phyloP scores from a whole-genome alignment of 2,329 filamentous ascomycete species.

The Aureobasidium vineae region DNA sequence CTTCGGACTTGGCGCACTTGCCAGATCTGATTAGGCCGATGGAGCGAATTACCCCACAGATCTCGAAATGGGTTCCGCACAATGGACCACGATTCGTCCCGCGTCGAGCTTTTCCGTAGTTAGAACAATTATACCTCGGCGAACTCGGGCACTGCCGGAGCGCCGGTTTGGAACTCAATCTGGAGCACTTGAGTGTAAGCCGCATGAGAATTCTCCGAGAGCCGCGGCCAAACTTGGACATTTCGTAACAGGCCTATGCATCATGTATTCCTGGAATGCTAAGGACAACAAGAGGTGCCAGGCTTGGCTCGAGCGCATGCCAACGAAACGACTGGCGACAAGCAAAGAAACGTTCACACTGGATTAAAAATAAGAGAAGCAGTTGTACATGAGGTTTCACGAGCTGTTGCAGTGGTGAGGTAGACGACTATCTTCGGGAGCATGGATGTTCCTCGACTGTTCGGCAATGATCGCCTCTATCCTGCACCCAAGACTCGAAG shows the following conservation, averaged over 20 bases:
- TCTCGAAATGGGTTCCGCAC: not conserved
- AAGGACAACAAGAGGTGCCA: not conserved
- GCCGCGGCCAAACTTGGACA: not conserved
- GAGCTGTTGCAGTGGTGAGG: conserved; percentile 21
- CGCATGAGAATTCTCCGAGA: conserved; percentile 11
- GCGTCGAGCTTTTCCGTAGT: conserved; percentile 9
- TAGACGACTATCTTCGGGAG: conserved; percentile 15
- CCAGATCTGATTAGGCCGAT: not conserved
- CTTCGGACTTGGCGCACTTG: conserved; percentile 15
- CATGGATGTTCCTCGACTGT: conserved; percentile 10
- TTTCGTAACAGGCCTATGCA: conserved; percentile 7
- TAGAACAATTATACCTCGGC: not conserved
- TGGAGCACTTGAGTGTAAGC: not conserved
- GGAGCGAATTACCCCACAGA: conserved; percentile 3
- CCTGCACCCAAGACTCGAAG: conserved; percentile 23
- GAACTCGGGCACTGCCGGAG: not conserved
- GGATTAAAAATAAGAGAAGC: not conserved
- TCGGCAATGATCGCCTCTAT: conserved; percentile 14
- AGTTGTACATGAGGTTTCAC: not conserved
- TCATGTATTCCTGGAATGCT: conserved; percentile 12
- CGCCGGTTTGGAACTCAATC: not conserved
- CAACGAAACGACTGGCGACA: not conserved
- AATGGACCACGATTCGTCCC: not conserved
- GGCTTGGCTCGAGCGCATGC: not conserved
- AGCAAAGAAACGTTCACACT: not conserved